Base-by-base conservation (phyloP, 495 filamentous ascomycete species). In the Zalerion maritima region DNA sequence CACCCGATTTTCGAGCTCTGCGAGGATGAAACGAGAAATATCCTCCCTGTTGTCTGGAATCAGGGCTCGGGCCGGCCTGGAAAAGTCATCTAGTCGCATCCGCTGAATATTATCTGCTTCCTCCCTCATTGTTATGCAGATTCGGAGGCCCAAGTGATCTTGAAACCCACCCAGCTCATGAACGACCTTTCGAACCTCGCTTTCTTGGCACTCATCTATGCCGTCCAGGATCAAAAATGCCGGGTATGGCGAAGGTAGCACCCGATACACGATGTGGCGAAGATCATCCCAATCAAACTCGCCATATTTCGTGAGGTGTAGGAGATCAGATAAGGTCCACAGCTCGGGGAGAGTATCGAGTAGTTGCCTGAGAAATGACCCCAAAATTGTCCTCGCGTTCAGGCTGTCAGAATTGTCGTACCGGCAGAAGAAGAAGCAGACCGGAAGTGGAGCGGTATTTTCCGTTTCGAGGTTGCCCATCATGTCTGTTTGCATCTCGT, bases 391-490 rank as follows among this genome's bases (percentile, higher is more conserved):
- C 15, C 36, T 32, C 6, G 52, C 42, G 28, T 50, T 54, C 35
- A 58, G 39, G 33, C 50, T 54, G 23, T 60, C 42, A 16, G 41
- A 17, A 29, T 52, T 42, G 31, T 60, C 52, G 27, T 58, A 38
- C n/a, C 47, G 38, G 35, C 48, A 59, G 45, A 64, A 64, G 46
- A 61, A 64, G 38, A 55, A 62, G 0, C 46, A 46, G n/a, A 58
- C 41, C 14, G 36, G 18, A 14, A 25, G 28, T 8, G 36, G 30
- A 2, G 27, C n/a, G n/a, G n/a, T 28, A 16, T 17, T 39, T 29
- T 22, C 10, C 4, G 40, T 28, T 26, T 40, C 7, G 28, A 58
- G 37, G 36, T 46, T 42, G 14, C n/a, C n/a, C n/a, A n/a, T n/a
- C n/a, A n/a, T n/a, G n/a, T n/a, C n/a, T n/a, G n/a, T n/a, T n/a